Evolutionary conservation across 2,329 filamentous ascomycete genomes (phyloP), one percentile per base, ranked within the genome.

Genomic region (Epicoccum sorghinum): DNA sequence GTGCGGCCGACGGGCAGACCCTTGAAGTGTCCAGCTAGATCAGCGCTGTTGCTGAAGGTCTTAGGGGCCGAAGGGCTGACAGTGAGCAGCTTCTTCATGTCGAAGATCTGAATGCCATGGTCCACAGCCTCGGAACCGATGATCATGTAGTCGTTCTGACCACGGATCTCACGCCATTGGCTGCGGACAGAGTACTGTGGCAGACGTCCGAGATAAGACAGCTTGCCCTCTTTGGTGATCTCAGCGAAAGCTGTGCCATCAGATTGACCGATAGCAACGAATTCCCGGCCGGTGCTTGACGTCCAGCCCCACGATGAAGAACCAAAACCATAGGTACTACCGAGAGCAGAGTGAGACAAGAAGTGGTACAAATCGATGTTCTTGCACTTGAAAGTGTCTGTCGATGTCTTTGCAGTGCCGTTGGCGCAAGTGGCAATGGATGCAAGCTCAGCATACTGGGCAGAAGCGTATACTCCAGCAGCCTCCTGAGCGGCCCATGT

Each of bases 81-180:
- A 14, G 53, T 61, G 18, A 75, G 62, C 12, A 75, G 62, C 62
- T 73, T 86, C 62, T 76, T 80, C 81, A 86, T 80, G 70, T 87
- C 85, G 64, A 87, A 87, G 70, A 87, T 79, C 70, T 87, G 85
- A 41, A 87, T 79, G 30, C 82, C 81, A 69, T 87, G 84, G 61
- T 76, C 64, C 50, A 45, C 51, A 37, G 72, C 72, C 49, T 75
- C 73, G 25, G 65, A 69, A 7, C 77, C 78, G 45, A 80, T 78
- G 55, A 79, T 71, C 67, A 78, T 72, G 55, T 76, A 73, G 58
- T 79, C 71, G 42, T 77, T 77, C 58, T 76, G 76, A 3, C 67
- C 73, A 14, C 77, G 72, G 55, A 84, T 84, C 68, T 85, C 82
- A 42, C 81, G 76, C 82, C 82, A 84, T 25, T 78, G 77, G 39